Base-by-base conservation (phyloP, 2,329 filamentous ascomycete species). In the Raffaelea ambrosiae region DNA sequence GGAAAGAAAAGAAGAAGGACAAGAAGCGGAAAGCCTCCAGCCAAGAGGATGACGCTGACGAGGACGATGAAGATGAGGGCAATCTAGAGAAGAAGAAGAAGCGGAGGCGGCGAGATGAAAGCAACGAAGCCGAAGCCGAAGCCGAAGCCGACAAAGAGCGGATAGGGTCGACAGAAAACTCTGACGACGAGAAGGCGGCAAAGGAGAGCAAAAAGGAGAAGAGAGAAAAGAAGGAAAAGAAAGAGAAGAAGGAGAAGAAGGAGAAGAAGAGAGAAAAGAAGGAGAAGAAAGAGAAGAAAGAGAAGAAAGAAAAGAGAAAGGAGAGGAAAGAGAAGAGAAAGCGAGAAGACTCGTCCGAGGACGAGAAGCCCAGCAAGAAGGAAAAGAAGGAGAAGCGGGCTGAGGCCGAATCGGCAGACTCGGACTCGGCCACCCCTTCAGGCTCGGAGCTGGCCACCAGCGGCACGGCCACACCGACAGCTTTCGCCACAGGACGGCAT, bases 401-500 rank as follows among this genome's bases (percentile, higher is more conserved):
- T 51, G 58, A 57, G 49, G 49, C 53, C 45, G 54, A 48, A 49
- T 55, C 53, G 53, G 47, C 51, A 33, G 53, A 49, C 23, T 48
- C 47, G 22, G 49, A 46, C 70, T 66, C 20, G 68, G 65, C 21
- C 68, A 70, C 43, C 68, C 66, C 46, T 69, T 66, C 41, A 70
- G 70, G 23, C 14, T 59, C 61, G 7, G 58, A 59, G 22, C 49
- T 55, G 16, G 45, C 57, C 13, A 29, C 26, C 26, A 29, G 26
- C 26, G 26, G 26, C 13, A 29, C 26, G 7, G 26, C 26, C 26
- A 29, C 26, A 29, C 26, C 26, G 13, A 29, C 14, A 21, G 23
- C 31, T 5, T 18, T 29, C 23, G 20, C 73, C 52, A 71, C 75
- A 22, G 80, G 76, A 43, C 77, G 88, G 54, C 86, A 90, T 62